A percentile compares a stretch with the other conserved stretches of the same genome.
Conservation (phyloP, 768 basidiomycete genomes). For the Trametes meyenii region DNA sequence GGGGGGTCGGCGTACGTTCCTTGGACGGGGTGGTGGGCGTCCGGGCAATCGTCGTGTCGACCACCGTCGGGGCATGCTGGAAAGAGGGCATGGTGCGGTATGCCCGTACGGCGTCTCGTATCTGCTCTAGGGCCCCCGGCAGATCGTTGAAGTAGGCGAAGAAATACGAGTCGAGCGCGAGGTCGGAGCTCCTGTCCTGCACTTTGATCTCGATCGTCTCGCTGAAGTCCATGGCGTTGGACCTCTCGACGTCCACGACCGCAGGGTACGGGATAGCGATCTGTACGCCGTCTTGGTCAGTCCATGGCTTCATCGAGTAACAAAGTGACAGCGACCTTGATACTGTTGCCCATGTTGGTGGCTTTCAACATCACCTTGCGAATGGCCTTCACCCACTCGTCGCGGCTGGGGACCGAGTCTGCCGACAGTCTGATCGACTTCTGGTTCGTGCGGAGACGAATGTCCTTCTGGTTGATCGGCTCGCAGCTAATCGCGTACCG, state of each 20-base stretch:
- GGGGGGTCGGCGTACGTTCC: conserved; percentile 44
- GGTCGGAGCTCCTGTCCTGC: conserved; percentile 77
- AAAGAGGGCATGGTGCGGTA: conserved; percentile 40
- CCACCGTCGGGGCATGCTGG: conserved; percentile 25
- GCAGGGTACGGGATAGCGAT: conserved; percentile 94
- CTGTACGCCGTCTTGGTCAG: conserved; percentile 37
- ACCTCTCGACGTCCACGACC: conserved; percentile 86
- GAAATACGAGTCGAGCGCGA: conserved; percentile 85
- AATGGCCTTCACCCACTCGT: conserved; percentile 96
- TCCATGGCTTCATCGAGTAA: too few relatives aligned
- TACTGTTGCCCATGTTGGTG: conserved; percentile 94
- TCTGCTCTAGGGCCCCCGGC: conserved; percentile 74
- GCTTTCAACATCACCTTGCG: conserved; percentile 93
- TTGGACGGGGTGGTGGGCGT: conserved; percentile 31
- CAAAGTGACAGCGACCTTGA: conserved; percentile 62
- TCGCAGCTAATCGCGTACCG: conserved; percentile 94
- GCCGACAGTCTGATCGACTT: conserved; percentile 71
- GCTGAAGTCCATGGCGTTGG: conserved; percentile 90
- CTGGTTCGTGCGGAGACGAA: conserved; percentile 84
- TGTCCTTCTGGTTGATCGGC: conserved; percentile 70
- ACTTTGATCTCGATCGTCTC: conserved; percentile 96
- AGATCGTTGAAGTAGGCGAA: conserved; percentile 94
- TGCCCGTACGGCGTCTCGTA: conserved; percentile 72
- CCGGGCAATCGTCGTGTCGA: conserved; percentile 31
- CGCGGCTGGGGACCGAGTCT: conserved; percentile 80